phyloP scores from a whole-genome alignment of 139 green algal genomes.

The Eudorina sp. region DNA sequence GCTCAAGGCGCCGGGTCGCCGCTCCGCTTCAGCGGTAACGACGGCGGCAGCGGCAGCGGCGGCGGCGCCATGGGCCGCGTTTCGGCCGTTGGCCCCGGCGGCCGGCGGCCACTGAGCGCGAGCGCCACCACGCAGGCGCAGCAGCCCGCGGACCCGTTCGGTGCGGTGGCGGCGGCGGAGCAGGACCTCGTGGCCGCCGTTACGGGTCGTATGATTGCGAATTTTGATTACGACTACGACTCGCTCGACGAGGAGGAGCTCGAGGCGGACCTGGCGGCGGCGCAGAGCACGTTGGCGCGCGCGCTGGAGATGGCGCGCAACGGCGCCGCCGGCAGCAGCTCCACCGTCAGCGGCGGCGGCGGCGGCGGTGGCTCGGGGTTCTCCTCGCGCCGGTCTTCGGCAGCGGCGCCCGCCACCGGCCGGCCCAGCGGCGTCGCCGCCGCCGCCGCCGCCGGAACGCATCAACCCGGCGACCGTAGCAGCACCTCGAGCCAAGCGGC shows the following conservation, averaged over 20 bases:
- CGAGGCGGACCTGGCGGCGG: not conserved
- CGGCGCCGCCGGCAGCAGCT: not conserved
- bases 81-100: too few relatives aligned
- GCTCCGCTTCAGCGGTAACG: too few relatives aligned
- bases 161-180: not conserved
- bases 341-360: not conserved
- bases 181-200: slow-evolving; percentile 26
- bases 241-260: slow-evolving; percentile 47
- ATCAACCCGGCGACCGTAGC: too few relatives aligned
- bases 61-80: not conserved
- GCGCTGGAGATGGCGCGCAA: slow-evolving; percentile 19
- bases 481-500: not conserved
- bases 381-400: not conserved
- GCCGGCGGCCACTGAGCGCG: slow-evolving; percentile 10
- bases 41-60: not conserved
- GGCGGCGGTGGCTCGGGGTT: not conserved
- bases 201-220: not conserved
- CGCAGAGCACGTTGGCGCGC: slow-evolving; percentile 17
- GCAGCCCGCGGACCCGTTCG: not conserved
- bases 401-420: too few relatives aligned
- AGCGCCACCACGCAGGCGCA: not conserved
- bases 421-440: not conserved
- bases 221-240: slow-evolving; percentile 26
- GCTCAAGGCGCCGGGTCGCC: not conserved
- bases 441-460: too few relatives aligned